Evolutionary conservation across 768 basidiomycete species (phyloP).

Genomic region (Lactarius psammicola): DNA sequence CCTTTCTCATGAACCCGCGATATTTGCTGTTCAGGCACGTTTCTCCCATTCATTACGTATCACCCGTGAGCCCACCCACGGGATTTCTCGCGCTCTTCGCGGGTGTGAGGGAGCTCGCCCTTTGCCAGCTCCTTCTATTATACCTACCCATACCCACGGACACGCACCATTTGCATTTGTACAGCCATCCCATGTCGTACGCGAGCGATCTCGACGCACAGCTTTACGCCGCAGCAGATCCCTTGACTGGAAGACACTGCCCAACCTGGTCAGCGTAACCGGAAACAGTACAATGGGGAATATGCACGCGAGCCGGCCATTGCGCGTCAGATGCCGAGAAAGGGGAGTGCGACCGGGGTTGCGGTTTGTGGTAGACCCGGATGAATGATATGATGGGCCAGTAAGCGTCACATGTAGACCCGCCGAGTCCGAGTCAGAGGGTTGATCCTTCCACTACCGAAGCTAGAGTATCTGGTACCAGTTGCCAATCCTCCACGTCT

Average conservation of each 20-base stretch:
- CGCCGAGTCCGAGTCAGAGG: neutral
- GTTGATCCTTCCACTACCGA: neutral
- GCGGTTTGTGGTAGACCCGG: neutral
- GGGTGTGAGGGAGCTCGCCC: neutral
- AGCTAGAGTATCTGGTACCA: neutral
- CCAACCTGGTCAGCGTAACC: neutral
- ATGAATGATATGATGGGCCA: neutral
- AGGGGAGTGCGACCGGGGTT: neutral
- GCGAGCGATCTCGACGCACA: neutral
- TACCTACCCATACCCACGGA: neutral
- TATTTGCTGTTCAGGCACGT: neutral
- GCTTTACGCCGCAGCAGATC: neutral
- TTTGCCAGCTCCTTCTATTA: neutral
- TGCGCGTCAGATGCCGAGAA: neutral
- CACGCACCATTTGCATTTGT: neutral
- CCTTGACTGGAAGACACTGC: neutral
- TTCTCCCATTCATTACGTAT: constrained; percentile 1
- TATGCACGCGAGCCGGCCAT: neutral
- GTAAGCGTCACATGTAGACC: neutral
- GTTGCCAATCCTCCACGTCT: neutral
- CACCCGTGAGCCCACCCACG: neutral
- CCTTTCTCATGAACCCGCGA: neutral
- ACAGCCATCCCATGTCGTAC: neutral
- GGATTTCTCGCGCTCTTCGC: constrained; percentile 4
- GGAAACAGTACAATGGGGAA: neutral